A percentile compares a stretch with the other conserved stretches of the same genome.
Conservation (phyloP, 176 grass and related monocot genomes). For the Cenchrus americanus region DNA sequence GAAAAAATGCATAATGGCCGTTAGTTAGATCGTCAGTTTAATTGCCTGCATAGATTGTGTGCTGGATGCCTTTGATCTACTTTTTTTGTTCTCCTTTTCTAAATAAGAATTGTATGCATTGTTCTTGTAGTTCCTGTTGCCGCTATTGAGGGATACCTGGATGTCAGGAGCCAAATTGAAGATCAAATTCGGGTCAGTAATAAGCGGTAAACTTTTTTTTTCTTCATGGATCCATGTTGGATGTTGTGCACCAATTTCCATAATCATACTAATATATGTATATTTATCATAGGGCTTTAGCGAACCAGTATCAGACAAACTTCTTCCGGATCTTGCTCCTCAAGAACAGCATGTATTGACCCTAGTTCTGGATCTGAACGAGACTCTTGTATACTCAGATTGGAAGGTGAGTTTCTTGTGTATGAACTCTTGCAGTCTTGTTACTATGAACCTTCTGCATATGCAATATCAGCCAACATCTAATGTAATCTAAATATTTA, state of each 20-base stretch:
- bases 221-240: slow-evolving; percentile 17
- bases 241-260: slow-evolving; percentile 36
- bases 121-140: slow-evolving; percentile 70
- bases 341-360: slow-evolving; percentile 93
- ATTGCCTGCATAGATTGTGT: slow-evolving; percentile 16
- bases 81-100: slow-evolving; percentile 14
- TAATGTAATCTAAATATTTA: slow-evolving; percentile 1
- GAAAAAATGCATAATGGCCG: background rate
- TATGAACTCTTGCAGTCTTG: slow-evolving; percentile 9
- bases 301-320: slow-evolving; percentile 97
- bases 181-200: slow-evolving; percentile 83
- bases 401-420: slow-evolving; percentile 68
- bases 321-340: slow-evolving; percentile 93
- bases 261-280: slow-evolving; percentile 18
- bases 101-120: slow-evolving; percentile 27
- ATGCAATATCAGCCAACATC: background rate
- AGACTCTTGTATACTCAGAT: slow-evolving; percentile 97
- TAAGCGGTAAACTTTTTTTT: slow-evolving; percentile 24
- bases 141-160: slow-evolving; percentile 71
- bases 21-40: background rate
- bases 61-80: background rate
- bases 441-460: background rate
- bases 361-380: slow-evolving; percentile 93
- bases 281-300: slow-evolving; percentile 73
- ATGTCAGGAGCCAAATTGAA: slow-evolving; percentile 82